Evolutionary conservation across 352 stramenopile genomes (phyloP).

Genomic region (Globisporangium uncinulatum): DNA sequence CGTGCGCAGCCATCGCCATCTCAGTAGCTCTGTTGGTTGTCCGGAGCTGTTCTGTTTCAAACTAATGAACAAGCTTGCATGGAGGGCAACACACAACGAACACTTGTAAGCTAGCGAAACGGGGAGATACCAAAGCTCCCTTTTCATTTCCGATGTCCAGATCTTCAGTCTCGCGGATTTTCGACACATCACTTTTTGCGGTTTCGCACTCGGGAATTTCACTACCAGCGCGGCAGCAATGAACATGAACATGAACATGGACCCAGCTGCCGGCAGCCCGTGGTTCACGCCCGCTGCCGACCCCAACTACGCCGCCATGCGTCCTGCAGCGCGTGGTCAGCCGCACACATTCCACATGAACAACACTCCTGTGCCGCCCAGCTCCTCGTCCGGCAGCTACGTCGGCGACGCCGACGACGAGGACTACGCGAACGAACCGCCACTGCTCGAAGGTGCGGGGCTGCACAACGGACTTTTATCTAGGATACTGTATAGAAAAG

Average conservation of each 20-base stretch:
- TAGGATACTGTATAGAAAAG: no score
- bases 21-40: no score
- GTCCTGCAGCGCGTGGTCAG: neutral
- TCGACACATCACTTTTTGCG: no score
- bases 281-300: conserved; percentile 59
- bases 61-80: no score
- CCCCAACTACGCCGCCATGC: conserved; percentile 33
- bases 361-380: conserved; percentile 1
- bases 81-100: no score
- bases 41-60: no score
- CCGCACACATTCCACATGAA: conserved; percentile 4
- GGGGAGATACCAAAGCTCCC: no score
- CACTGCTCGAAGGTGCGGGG: conserved; percentile 89
- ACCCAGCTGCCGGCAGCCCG: conserved; percentile 52
- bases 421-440: conserved; percentile 95
- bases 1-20: conserved; percentile 7
- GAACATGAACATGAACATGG: conserved; percentile 79
- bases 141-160: no score
- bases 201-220: neutral
- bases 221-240: neutral
- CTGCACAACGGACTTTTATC: no score
- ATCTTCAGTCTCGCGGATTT: no score
- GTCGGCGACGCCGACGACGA: conserved; percentile 80
- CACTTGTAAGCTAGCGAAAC: no score
- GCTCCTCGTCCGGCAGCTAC: conserved; percentile 11